Evolutionary conservation across 495 filamentous ascomycete genomes (phyloP), one percentile per base, ranked within the genome.

Genomic region (Glarea lozoyensis): DNA sequence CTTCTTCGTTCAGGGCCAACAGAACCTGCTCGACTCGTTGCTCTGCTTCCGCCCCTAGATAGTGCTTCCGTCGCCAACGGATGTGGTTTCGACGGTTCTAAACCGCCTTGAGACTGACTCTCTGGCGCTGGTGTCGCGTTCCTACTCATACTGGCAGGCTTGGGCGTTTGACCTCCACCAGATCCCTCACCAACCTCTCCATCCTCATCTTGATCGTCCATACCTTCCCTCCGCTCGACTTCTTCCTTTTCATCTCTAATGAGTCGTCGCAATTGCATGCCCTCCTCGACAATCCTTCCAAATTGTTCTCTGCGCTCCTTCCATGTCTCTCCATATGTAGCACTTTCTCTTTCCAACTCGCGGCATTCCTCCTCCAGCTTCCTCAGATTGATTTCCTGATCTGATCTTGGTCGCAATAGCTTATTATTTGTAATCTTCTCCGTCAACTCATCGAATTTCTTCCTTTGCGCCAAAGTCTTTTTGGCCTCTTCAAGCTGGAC

Each of bases 231-330:
- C 6, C 75, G 60, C 47, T 79, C 75, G 2, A 74, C 68, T 63
- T 95, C 92, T 59, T 97, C 92, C 61, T 96, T 96, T 68, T 96
- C 88, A 61, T 96, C 88, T 31, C 86, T 77, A 51, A 98, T 97
- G 53, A 94, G 65, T 23, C 81, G 75, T 37, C 88, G 71, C 52
- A 97, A 71, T 47, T 86, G 72, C 78, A 83, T 84, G 3, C 88
- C 84, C 67, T 97, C 89, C 29, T 88, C 87, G 45, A 95, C 84
- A 56, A 98, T 92, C 49, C 78, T 70, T 10, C 81, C 84, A 62
- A 97, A 98, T 63, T 94, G 88, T 54, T 84, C 82, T 30, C 88
- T 64, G 24, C 93, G 71, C 59, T 94, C 87, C 13, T 73, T 65
- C 90, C 90, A 97, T 3, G 87, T 94, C 37, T 68, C 69, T 9